phyloP scores from a whole-genome alignment of 2,329 filamentous ascomycete species.

The Helotiales sp. region DNA sequence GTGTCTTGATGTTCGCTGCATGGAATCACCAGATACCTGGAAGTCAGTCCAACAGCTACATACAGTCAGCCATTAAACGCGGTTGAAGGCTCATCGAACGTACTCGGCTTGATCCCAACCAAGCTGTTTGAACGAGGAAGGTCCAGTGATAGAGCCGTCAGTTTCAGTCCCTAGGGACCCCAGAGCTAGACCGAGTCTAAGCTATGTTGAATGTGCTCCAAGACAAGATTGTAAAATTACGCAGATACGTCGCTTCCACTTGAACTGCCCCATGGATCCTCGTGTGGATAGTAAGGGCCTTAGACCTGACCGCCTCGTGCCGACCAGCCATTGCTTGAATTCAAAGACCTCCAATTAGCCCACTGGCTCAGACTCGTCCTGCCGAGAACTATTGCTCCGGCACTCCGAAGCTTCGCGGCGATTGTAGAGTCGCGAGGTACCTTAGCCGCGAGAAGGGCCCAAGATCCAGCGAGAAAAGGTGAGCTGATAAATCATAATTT shows the following conservation, averaged over 20 bases:
- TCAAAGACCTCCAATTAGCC: slow-evolving; percentile 57
- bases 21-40: slow-evolving; percentile 62
- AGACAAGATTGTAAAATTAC: slow-evolving; percentile 53
- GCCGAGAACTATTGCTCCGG: slow-evolving; percentile 30
- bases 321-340: slow-evolving; percentile 63
- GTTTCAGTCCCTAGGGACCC: slow-evolving; percentile 65
- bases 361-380: slow-evolving; percentile 52
- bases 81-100: neutral
- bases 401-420: slow-evolving; percentile 23
- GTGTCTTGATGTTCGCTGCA: slow-evolving; percentile 65
- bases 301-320: slow-evolving; percentile 62
- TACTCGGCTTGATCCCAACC: slow-evolving; percentile 66
- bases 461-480: slow-evolving; percentile 22
- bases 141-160: slow-evolving; percentile 61
- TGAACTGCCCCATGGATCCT: slow-evolving; percentile 62
- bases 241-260: slow-evolving; percentile 55
- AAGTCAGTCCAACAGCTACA: slow-evolving; percentile 61
- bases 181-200: slow-evolving; percentile 52
- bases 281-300: slow-evolving; percentile 59
- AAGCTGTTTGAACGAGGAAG: slow-evolving; percentile 54
- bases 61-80: slow-evolving; percentile 8
- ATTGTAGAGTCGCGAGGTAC: slow-evolving; percentile 27
- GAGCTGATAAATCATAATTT: neutral
- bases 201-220: neutral
- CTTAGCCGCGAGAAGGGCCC: slow-evolving; percentile 23